Evolutionary conservation across 495 filamentous ascomycete species (phyloP).

Genomic region (Apodospora peruviana): DNA sequence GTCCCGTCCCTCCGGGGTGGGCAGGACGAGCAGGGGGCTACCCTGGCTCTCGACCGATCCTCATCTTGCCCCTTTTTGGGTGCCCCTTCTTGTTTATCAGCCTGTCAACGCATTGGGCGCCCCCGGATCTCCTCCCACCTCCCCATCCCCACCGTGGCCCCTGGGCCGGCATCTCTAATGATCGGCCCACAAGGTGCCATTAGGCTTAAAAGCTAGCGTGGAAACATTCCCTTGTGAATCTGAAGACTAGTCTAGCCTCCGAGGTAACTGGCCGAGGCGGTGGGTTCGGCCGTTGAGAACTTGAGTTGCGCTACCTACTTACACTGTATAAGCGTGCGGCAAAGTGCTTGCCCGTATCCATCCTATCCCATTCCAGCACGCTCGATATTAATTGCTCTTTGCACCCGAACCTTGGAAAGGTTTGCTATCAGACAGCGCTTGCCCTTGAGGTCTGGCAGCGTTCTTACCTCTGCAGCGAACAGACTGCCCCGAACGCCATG

Average conservation of each 20-base stretch:
- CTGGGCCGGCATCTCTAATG: constrained; percentile 9
- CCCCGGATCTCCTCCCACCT: background rate
- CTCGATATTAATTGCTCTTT: constrained; percentile 13
- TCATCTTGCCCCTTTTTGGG: constrained; percentile 20
- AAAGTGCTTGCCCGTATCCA: background rate
- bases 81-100: background rate
- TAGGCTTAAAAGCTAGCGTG: constrained; percentile 12
- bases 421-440: too few species aligned
- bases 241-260: background rate
- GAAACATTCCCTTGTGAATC: constrained; percentile 5
- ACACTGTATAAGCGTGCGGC: background rate
- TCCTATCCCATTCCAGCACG: background rate
- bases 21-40: constrained; percentile 13
- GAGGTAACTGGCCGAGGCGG: background rate
- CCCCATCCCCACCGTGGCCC: background rate
- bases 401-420: constrained; percentile 8
- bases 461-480: too few species aligned
- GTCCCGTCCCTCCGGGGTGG: constrained; percentile 20
- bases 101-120: constrained; percentile 4
- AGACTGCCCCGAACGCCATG: constrained; percentile 14
- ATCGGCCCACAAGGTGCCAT: constrained; percentile 6
- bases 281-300: constrained; percentile 1
- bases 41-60: constrained; percentile 16
- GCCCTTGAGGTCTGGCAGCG: too few species aligned
- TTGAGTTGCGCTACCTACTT: background rate